Conservation (phyloP, 2,329 filamentous ascomycete genomes). For the Calonectria pteridis region DNA sequence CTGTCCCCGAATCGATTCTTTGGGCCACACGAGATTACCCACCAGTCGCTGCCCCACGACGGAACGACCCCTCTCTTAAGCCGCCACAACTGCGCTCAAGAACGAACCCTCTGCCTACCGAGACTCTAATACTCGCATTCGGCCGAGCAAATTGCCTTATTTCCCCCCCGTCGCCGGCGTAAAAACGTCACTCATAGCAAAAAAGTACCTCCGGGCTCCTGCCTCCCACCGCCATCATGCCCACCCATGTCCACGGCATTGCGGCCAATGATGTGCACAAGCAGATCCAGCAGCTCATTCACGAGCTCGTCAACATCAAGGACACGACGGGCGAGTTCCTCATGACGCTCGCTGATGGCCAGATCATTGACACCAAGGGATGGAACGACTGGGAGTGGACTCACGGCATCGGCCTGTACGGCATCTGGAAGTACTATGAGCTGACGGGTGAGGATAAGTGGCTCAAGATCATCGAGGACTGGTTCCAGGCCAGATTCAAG, state of each 20-base stretch:
- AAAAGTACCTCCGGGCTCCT: not conserved
- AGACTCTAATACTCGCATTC: not conserved
- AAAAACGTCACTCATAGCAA: not conserved
- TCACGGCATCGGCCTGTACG: conserved; percentile 83
- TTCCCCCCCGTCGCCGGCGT: not conserved
- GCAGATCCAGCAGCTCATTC: conserved; percentile 75
- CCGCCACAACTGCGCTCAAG: conserved; percentile 6
- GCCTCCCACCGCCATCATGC: conserved; percentile 39
- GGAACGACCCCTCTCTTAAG: conserved; percentile 17
- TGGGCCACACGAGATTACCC: conserved; percentile 13
- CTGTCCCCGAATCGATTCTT: conserved; percentile 15
- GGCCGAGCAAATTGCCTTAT: not conserved
- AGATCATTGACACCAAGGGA: conserved; percentile 85
- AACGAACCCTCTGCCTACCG: not conserved
- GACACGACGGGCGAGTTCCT: conserved; percentile 82
- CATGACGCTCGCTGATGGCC: conserved; percentile 76
- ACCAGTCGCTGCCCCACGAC: conserved; percentile 21
- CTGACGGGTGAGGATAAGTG: conserved; percentile 73
- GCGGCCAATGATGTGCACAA: conserved; percentile 61
- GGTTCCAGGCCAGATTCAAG: conserved; percentile 77
- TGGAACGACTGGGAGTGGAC: conserved; percentile 91
- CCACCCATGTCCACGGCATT: conserved; percentile 57
- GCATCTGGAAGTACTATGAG: conserved; percentile 85
- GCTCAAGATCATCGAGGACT: conserved; percentile 76
- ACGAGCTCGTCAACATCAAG: conserved; percentile 82